Conservation (phyloP, 345 rosid genomes). For the Linum trigynum region DNA sequence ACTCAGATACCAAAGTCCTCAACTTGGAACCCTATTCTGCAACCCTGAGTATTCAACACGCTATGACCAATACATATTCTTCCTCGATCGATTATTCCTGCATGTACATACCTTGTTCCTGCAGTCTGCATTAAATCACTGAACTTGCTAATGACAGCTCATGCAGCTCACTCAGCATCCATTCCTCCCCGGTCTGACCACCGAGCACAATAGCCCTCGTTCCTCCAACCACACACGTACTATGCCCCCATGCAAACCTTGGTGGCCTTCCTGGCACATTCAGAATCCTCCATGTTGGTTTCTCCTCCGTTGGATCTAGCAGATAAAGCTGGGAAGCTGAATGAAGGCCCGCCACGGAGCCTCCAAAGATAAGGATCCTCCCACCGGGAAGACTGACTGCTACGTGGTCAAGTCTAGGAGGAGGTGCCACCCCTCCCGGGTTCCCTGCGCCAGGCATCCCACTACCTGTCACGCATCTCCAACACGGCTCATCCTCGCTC, state of each 20-base stretch:
- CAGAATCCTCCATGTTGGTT: conserved; percentile 8
- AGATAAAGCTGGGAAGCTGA: conserved; percentile 6
- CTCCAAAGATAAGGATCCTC: conserved; percentile 5
- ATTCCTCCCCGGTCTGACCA: conserved; percentile 8
- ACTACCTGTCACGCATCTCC: conserved; percentile 7
- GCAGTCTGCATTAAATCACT: background rate
- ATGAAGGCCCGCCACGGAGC: conserved; percentile 7
- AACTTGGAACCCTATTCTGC: background rate
- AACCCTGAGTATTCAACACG: background rate
- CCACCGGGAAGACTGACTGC: conserved; percentile 4
- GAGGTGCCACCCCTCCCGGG: conserved; percentile 7
- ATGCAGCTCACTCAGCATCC: conserved; percentile 7
- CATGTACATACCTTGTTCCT: background rate
- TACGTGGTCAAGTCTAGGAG: conserved; percentile 8
- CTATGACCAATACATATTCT: too few relatives aligned
- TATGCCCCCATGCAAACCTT: conserved; percentile 5
- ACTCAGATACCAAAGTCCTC: too few relatives aligned
- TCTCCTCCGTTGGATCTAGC: conserved; percentile 2
- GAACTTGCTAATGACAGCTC: conserved; percentile 7
- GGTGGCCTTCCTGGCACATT: conserved; percentile 6
- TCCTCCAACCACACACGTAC: conserved; percentile 8
- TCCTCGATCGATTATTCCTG: too few relatives aligned
- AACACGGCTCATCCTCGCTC: conserved; percentile 6
- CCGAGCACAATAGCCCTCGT: conserved; percentile 7
- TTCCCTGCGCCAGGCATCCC: conserved; percentile 7